These are phyloP conservation scores for Macadamia integrifolia DNA, from an alignment of 164 flowering plant genomes.

Conservation along the genomic window DNA sequence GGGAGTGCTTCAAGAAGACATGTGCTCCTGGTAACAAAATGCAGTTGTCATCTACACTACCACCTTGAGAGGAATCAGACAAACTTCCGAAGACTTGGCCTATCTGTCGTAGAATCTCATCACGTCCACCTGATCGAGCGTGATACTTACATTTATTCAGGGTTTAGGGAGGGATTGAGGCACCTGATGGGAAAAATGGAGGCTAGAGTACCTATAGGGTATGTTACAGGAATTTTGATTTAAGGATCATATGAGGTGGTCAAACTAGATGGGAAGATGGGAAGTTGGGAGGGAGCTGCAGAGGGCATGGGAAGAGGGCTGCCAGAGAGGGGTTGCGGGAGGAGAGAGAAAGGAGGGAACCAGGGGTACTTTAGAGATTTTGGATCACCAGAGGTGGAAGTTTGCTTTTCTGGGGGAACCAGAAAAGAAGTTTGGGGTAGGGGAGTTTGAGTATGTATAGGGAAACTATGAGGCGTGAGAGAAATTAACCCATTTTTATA, in stretches of 20 bases:
- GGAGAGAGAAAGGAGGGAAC: no score
- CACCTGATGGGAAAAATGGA: conserved; percentile 48
- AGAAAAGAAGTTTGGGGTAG: no score
- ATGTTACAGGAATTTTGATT: conserved; percentile 79
- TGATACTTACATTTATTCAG: conserved; percentile 88
- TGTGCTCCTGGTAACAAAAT: conserved; percentile 75
- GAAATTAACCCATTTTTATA: no score
- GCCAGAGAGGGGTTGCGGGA: no score
- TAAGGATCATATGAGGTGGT: conserved; percentile 73
- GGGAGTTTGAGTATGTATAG: no score
- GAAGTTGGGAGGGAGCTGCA: conserved; percentile 24
- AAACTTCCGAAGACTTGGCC: conserved; percentile 82
- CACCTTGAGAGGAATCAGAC: conserved; percentile 81
- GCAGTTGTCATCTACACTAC: conserved; percentile 82
- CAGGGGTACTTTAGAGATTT: no score
- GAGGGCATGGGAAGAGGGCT: no score
- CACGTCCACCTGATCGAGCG: conserved; percentile 51
- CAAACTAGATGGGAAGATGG: conserved; percentile 80
- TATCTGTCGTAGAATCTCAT: conserved; percentile 57
- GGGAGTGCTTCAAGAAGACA: conserved; percentile 32
- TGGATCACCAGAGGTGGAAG: no score
- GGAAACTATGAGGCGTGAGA: no score
- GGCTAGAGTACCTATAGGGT: conserved; percentile 71
- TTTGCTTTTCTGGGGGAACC: no score
- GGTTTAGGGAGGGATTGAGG: conserved; percentile 73